These are phyloP conservation scores for Aspergillus pseudoterreus DNA, from an alignment of 2,329 filamentous ascomycete genomes.

Conservation along the genomic window DNA sequence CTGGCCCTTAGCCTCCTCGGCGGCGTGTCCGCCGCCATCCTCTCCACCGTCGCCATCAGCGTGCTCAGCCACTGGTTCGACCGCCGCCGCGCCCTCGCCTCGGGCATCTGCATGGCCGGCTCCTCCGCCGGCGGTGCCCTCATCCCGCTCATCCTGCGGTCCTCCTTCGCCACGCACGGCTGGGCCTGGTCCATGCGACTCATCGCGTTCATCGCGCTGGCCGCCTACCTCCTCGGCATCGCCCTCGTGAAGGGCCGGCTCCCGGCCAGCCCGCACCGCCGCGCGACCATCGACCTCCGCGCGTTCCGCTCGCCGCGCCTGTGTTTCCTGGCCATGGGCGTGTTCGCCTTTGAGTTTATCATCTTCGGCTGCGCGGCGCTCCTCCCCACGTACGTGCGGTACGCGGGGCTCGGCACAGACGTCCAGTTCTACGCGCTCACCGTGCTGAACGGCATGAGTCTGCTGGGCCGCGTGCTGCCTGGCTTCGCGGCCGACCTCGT, in stretches of 20 bases:
- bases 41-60: constrained; percentile 36
- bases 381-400: constrained; percentile 44
- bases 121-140: constrained; percentile 36
- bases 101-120: constrained; percentile 39
- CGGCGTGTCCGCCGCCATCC: constrained; percentile 31
- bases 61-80: constrained; percentile 42
- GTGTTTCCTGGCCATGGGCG: constrained; percentile 38
- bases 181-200: constrained; percentile 36
- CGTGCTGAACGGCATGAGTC: constrained; percentile 42
- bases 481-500: constrained; percentile 43
- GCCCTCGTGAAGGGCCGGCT: constrained; percentile 34
- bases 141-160: constrained; percentile 33
- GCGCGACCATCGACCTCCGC: constrained; percentile 36
- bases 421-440: constrained; percentile 45
- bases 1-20: constrained; percentile 35
- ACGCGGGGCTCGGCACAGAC: constrained; percentile 35
- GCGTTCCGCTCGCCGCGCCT: constrained; percentile 43
- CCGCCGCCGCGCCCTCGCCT: constrained; percentile 33
- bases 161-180: constrained; percentile 28
- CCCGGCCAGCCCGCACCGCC: constrained; percentile 19
- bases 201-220: constrained; percentile 35
- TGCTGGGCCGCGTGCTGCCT: constrained; percentile 43
- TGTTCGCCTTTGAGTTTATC: constrained; percentile 49
- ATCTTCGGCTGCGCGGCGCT: constrained; percentile 48
- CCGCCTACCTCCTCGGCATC: constrained; percentile 29